Base-by-base conservation (phyloP, 2,329 filamentous ascomycete species). In the Alternaria sp. region DNA sequence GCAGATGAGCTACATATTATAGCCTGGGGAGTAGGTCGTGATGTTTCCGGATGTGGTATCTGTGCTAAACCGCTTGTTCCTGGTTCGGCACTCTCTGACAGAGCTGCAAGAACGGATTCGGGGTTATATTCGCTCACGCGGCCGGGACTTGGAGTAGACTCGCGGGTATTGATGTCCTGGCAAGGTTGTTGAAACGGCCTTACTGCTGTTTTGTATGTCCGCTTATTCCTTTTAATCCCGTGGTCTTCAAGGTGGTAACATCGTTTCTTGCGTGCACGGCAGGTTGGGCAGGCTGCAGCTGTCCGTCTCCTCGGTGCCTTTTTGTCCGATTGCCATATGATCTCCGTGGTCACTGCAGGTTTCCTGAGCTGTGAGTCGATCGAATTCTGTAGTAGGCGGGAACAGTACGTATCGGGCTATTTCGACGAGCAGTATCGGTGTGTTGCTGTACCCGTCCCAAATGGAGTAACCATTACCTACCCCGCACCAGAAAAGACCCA, bases 101-200 rank as follows among this genome's bases (percentile, higher is more conserved):
- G 44, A 50, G 52, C 52, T 41, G 36, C 36, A 10, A 55, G 52
- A 11, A 55, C 29, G 5, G 52, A 55, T 21, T 48, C 52, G 10
- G 52, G 52, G 10, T 55, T 55, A 14, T 55, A 55, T 42, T 55
- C 52, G 44, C 52, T 55, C 10, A 55, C 52, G n/a, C 52, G 44
- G 23, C 52, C 52, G 17, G 52, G 52, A 6, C 52, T 55, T 28
- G 29, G 36, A 3, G 6, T 50, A 2, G 52, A 29, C 4, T 49
- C 46, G 28, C 52, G 14, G 6, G 11, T 34, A 11, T 37, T 33
- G 10, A 3, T 36, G n/a, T 5, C 26, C 11, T 13, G 31, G 21
- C 6, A 14, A 7, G 44, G 14, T 23, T 17, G 24, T 28, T 55
- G 36, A 26, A 31, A 24, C 21, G 0, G 36, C 7, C 14, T 17